Percentiles rank a stretch among this genome's conserved stretches.
phyloP scores from a whole-genome alignment of 2,329 filamentous ascomycete genomes.

The Colletotrichum kahawae region DNA sequence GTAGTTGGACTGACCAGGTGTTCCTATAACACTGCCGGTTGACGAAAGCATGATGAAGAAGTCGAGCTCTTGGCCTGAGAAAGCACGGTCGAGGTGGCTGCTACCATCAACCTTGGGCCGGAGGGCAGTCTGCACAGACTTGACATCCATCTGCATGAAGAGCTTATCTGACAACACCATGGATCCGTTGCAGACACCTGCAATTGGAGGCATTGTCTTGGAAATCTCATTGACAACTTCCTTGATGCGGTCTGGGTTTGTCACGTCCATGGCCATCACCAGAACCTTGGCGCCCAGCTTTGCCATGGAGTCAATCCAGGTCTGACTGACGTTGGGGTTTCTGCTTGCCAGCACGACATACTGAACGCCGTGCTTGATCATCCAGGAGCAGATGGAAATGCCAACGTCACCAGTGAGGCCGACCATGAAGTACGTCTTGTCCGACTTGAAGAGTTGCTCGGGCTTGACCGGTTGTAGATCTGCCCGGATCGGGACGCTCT shows the following conservation, averaged over 20 bases:
- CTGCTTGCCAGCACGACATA: slow-evolving; percentile 40
- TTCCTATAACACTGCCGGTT: slow-evolving; percentile 26
- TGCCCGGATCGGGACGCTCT: not conserved
- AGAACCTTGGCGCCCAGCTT: slow-evolving; percentile 5
- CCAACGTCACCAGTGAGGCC: slow-evolving; percentile 37
- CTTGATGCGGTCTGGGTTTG: not conserved
- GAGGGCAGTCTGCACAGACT: slow-evolving; percentile 29
- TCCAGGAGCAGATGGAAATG: slow-evolving; percentile 38
- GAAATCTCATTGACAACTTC: slow-evolving; percentile 24
- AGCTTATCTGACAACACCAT: slow-evolving; percentile 36
- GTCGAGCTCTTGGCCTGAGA: slow-evolving; percentile 31
- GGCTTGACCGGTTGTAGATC: not conserved
- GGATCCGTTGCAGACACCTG: slow-evolving; percentile 41
- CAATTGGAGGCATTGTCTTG: slow-evolving; percentile 36
- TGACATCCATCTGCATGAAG: slow-evolving; percentile 33
- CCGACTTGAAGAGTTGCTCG: slow-evolving; percentile 15
- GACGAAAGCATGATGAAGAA: slow-evolving; percentile 40
- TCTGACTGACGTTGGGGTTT: slow-evolving; percentile 30
- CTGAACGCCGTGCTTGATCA: slow-evolving; percentile 36
- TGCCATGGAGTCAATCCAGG: slow-evolving; percentile 19
- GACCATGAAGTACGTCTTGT: slow-evolving; percentile 35
- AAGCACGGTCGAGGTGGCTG: slow-evolving; percentile 32
- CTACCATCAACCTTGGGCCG: slow-evolving; percentile 40
- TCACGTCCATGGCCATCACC: slow-evolving; percentile 26
- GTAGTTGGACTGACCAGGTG: slow-evolving; percentile 46